phyloP scores from a whole-genome alignment of 202 grass and related monocot genomes.

The Musa balbisiana region DNA sequence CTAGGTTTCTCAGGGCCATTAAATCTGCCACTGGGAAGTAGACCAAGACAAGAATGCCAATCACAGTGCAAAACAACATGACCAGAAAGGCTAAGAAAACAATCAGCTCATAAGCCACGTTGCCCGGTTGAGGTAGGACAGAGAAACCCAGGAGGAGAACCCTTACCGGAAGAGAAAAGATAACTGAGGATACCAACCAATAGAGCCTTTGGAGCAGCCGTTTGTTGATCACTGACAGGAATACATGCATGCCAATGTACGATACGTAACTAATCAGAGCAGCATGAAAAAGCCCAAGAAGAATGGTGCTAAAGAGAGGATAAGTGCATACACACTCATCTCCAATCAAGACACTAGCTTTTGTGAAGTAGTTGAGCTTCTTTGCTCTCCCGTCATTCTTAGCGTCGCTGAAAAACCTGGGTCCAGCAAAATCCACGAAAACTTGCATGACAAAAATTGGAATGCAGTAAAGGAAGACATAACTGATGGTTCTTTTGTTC shows the following conservation, averaged over 20 bases:
- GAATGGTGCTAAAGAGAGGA: slow-evolving; percentile 82
- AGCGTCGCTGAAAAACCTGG: slow-evolving; percentile 53
- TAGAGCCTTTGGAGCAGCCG: slow-evolving; percentile 69
- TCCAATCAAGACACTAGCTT: slow-evolving; percentile 35
- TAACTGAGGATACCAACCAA: slow-evolving; percentile 56
- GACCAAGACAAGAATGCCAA: slow-evolving; percentile 67
- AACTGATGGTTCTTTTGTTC: slow-evolving; percentile 73
- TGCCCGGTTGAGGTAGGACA: slow-evolving; percentile 56
- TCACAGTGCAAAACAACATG: slow-evolving; percentile 55
- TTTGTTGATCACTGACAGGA: slow-evolving; percentile 81
- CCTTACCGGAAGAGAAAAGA: slow-evolving; percentile 58
- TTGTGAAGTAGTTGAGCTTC: slow-evolving; percentile 59
- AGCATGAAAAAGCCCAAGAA: slow-evolving; percentile 62
- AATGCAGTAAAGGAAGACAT: slow-evolving; percentile 63
- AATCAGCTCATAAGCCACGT: slow-evolving; percentile 53
- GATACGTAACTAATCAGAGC: slow-evolving; percentile 60
- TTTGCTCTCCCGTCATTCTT: slow-evolving; percentile 41
- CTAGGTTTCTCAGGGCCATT: slow-evolving; percentile 44
- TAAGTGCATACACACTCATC: slow-evolving; percentile 71
- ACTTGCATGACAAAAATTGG: slow-evolving; percentile 58
- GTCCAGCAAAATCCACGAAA: slow-evolving; percentile 52
- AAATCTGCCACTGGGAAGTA: slow-evolving; percentile 78
- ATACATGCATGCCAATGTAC: slow-evolving; percentile 55
- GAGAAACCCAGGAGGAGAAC: slow-evolving; percentile 92
- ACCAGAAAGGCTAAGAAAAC: slow-evolving; percentile 72